These are phyloP conservation scores for Penicillium sp. DNA, from an alignment of 2,329 filamentous ascomycete genomes.

Conservation along the genomic window DNA sequence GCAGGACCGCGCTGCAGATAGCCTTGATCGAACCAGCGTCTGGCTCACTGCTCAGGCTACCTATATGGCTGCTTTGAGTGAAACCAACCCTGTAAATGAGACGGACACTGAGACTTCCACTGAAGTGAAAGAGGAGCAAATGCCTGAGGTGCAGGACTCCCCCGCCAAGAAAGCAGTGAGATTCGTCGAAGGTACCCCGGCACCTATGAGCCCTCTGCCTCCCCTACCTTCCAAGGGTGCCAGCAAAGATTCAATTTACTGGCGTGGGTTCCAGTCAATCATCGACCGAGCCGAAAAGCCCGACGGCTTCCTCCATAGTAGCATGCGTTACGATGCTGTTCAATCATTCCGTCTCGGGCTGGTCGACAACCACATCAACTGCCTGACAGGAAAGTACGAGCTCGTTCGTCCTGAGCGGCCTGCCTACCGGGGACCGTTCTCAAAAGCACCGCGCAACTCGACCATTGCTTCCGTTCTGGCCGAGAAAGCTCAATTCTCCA, in stretches of 20 bases:
- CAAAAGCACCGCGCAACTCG: constrained; percentile 72
- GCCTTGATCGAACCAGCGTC: constrained; percentile 78
- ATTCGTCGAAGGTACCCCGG: constrained; percentile 34
- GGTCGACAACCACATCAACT: constrained; percentile 70
- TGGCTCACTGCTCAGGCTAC: constrained; percentile 83
- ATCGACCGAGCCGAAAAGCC: constrained; percentile 63
- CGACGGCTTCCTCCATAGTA: constrained; percentile 83
- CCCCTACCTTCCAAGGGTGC: constrained; percentile 30
- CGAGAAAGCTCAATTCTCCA: constrained; percentile 39
- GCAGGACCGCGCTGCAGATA: constrained; percentile 67
- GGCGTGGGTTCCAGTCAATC: constrained; percentile 79
- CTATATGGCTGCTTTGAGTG: constrained; percentile 67
- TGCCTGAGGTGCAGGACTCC: constrained; percentile 18
- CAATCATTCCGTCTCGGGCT: constrained; percentile 79
- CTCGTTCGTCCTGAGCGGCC: constrained; percentile 69
- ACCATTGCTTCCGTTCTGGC: constrained; percentile 61
- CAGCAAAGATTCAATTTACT: constrained; percentile 77
- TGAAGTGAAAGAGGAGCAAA: constrained; percentile 17
- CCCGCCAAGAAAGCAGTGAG: constrained; percentile 32
- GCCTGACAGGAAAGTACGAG: constrained; percentile 82
- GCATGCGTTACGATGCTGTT: constrained; percentile 82
- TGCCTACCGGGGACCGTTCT: constrained; percentile 68
- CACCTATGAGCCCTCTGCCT: constrained; percentile 42
- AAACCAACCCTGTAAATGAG: constrained; percentile 55
- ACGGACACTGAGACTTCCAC: constrained; percentile 29